Conservation (phyloP, 257 asterid species). For the Capsicum rhomboideum region DNA sequence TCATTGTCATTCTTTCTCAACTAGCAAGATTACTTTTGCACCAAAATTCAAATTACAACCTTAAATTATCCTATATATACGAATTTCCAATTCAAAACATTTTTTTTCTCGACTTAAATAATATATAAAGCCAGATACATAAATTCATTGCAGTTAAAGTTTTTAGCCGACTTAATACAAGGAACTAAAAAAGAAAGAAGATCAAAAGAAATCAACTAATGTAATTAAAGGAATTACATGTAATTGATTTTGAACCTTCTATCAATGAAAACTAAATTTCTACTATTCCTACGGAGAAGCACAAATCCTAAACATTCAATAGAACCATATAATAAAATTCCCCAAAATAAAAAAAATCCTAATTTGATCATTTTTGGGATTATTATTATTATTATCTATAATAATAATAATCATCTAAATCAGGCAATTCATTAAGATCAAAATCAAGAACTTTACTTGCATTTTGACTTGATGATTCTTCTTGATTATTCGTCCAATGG, state of each 20-base stretch:
- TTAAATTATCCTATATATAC: background rate
- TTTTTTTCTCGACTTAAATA: background rate
- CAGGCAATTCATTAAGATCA: constrained; percentile 24
- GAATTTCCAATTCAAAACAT: background rate
- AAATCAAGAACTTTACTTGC: constrained; percentile 1
- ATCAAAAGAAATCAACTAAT: background rate
- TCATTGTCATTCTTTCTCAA: background rate
- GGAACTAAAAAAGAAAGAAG: background rate
- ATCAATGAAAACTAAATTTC: background rate
- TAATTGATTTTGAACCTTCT: background rate
- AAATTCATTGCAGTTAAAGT: background rate
- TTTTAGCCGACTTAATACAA: background rate
- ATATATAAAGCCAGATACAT: background rate
- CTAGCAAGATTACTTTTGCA: background rate
- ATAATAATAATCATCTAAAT: background rate
- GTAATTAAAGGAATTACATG: background rate
- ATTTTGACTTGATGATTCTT: background rate
- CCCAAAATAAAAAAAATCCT: background rate
- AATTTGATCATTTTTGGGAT: background rate
- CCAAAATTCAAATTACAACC: background rate
- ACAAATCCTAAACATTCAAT: background rate
- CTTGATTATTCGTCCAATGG: constrained; percentile 2
- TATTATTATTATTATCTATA: background rate
- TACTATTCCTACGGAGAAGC: background rate
- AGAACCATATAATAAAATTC: background rate